Evolutionary conservation across 2,329 filamentous ascomycete species (phyloP), one percentile per base, ranked within the genome.

Genomic region (Rhinocladiella similis): DNA sequence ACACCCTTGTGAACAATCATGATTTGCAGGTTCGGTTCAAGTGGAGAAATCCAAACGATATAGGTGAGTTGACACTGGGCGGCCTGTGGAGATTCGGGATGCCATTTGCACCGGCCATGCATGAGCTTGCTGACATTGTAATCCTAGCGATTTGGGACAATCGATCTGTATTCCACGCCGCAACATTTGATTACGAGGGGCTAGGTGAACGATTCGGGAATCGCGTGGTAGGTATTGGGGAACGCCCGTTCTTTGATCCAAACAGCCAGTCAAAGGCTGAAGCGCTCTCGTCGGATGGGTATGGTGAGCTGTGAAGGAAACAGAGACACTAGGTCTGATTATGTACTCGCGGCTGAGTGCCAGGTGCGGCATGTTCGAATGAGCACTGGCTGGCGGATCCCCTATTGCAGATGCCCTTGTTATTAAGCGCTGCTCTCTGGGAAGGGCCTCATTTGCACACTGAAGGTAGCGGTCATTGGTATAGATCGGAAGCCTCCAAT

Each of bases 21-120:
- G 79, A 82, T 59, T 62, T 80, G 51, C 78, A 80, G 63, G 77
- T 80, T 3, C 63, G 79, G 18, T 74, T 77, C 61, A 72, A 74
- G 59, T 82, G 79, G 79, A 68, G 72, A 66, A 77, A 77, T 58
- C 60, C 68, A 57, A 78, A 81, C 59, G 77, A 79, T 64, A 70
- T 79, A 65, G 66, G 75, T 71, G 61, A 65, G 71, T 53, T n/a
- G n/a, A n/a, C n/a, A n/a, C n/a, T n/a, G n/a, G n/a, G n/a, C n/a
- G n/a, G n/a, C n/a, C n/a, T n/a, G n/a, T n/a, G n/a, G n/a, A n/a
- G n/a, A n/a, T n/a, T n/a, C n/a, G n/a, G n/a, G n/a, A n/a, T n/a
- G n/a, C n/a, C n/a, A n/a, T n/a, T n/a, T n/a, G n/a, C n/a, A n/a
- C n/a, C n/a, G n/a, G n/a, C n/a, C n/a, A n/a, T n/a, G n/a, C n/a